Conservation (phyloP, 495 filamentous ascomycete species). For the Astrocystis sublimbata region DNA sequence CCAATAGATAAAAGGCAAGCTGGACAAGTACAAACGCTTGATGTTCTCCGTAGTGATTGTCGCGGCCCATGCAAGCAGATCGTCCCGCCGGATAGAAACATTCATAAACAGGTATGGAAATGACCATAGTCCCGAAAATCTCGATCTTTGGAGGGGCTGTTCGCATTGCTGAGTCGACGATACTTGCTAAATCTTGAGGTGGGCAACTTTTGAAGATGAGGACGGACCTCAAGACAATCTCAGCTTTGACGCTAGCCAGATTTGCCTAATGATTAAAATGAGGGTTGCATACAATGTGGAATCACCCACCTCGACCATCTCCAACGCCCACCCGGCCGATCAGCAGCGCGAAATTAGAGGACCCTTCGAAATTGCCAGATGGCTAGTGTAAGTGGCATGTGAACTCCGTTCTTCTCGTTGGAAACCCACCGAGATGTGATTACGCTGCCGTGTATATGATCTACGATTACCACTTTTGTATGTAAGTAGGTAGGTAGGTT, state of each 20-base stretch:
- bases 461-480: not conserved
- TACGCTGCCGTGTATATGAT: not conserved
- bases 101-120: no score
- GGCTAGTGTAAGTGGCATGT: constrained; percentile 7
- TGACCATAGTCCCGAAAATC: no score
- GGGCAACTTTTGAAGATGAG: constrained; percentile 24
- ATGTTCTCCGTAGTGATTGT: not conserved
- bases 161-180: no score
- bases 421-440: constrained; percentile 13
- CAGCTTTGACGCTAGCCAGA: constrained; percentile 2
- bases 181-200: constrained; percentile 15
- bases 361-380: constrained; percentile 17
- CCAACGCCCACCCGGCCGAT: constrained; percentile 17
- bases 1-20: not conserved
- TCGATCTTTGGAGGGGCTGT: no score
- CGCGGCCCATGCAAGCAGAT: not conserved
- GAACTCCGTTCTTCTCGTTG: not conserved
- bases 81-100: not conserved
- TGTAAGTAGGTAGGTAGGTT: not conserved
- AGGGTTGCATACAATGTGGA: constrained; percentile 16
- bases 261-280: constrained; percentile 16
- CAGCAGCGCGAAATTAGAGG: constrained; percentile 16
- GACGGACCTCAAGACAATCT: constrained; percentile 4
- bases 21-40: not conserved
- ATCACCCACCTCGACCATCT: not conserved